phyloP scores from a whole-genome alignment of 202 grass and related monocot genomes.

The Brachypodium distachyon region DNA sequence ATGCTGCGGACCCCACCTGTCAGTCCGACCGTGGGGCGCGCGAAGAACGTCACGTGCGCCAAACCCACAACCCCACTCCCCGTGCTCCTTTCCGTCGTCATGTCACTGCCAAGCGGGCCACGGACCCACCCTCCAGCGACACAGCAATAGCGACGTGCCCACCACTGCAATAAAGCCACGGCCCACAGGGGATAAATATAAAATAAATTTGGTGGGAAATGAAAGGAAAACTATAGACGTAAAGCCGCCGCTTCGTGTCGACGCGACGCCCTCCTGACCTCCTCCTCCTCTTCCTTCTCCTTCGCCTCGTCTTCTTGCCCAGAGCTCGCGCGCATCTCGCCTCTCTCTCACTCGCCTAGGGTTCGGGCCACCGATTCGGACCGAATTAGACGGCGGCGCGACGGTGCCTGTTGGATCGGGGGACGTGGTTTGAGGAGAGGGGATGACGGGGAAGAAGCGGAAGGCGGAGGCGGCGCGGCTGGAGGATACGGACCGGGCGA shows the following conservation, averaged over 20 bases:
- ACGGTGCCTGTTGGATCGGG: background rate
- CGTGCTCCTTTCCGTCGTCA: background rate
- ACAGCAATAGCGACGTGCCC: background rate
- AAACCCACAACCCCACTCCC: background rate
- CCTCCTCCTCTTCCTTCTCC: background rate
- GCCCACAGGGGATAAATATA: background rate
- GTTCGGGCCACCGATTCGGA: background rate
- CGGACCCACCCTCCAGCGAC: background rate
- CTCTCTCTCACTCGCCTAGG: background rate
- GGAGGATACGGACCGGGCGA: constrained; percentile 55
- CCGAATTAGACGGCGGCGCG: background rate
- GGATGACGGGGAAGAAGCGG: constrained; percentile 43
- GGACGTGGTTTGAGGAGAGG: background rate
- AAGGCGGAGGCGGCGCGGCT: constrained; percentile 55
- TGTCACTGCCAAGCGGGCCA: background rate
- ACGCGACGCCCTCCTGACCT: background rate
- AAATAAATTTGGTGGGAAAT: background rate
- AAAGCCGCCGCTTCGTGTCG: constrained; percentile 43
- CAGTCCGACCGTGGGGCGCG: too few species aligned
- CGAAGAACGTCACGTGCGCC: constrained; percentile 15
- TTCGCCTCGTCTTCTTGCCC: background rate
- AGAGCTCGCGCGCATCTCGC: constrained; percentile 9
- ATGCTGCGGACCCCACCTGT: background rate
- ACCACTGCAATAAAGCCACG: background rate
- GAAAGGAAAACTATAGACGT: constrained; percentile 1